A percentile compares a stretch with the other conserved stretches of the same genome.
Evolutionary conservation across 208 protist genomes (phyloP).

Genomic region (Wallacemonas rigidus): DNA sequence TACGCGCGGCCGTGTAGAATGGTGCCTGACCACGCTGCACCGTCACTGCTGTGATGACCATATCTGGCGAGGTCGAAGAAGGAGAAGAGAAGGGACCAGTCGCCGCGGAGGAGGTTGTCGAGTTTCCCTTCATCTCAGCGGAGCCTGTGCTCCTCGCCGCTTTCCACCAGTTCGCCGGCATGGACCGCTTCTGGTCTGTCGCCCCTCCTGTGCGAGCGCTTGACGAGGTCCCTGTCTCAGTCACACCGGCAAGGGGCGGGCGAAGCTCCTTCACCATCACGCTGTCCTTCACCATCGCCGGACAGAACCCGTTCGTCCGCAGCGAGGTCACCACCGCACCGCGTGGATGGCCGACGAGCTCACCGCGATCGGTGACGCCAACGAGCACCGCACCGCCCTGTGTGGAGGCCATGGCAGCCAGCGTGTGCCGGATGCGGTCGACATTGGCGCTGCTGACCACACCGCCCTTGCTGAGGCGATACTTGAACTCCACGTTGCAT

Average conservation of each 20-base stretch:
- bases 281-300: slow-evolving; percentile 76
- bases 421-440: slow-evolving; percentile 79
- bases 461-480: slow-evolving; percentile 20
- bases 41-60: slow-evolving; percentile 70
- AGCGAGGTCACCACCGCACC: slow-evolving; percentile 47
- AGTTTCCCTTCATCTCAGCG: no score
- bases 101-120: slow-evolving; percentile 15
- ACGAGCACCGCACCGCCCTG: slow-evolving; percentile 73
- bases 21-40: slow-evolving; percentile 70
- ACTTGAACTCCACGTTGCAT: slow-evolving; percentile 82
- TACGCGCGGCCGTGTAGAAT: slow-evolving; percentile 63
- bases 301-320: slow-evolving; percentile 76
- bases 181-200: slow-evolving; percentile 16
- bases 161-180: slow-evolving; percentile 84
- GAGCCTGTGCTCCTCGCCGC: background rate
- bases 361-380: slow-evolving; percentile 75
- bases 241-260: slow-evolving; percentile 21
- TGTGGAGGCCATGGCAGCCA: slow-evolving; percentile 81
- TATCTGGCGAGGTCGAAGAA: slow-evolving; percentile 3
- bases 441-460: slow-evolving; percentile 26
- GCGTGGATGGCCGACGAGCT: slow-evolving; percentile 54
- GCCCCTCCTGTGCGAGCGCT: background rate
- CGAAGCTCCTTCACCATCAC: slow-evolving; percentile 71
- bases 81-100: background rate
- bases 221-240: background rate